Base-by-base conservation (phyloP, 73 alveolate genomes). In the Tetrahymena malaccensis region DNA sequence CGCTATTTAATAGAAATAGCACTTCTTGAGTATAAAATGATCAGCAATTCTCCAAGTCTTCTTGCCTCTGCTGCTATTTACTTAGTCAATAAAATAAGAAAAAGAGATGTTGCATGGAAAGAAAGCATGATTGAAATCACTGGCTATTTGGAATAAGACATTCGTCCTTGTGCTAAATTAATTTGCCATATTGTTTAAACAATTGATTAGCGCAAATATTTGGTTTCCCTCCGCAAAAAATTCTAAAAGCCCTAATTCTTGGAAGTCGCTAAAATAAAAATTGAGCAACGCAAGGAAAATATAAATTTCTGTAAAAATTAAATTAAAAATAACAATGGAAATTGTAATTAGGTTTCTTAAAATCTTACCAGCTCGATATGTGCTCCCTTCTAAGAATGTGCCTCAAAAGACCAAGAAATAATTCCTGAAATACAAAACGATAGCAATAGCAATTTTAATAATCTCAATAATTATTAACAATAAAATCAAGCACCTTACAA, bases 51-150 rank as follows among this genome's bases (percentile, higher is more conserved):
- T 85, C 70, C 85, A 50, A 95, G 94, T 85, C 94, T 95, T 25
- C 55, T 95, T 27, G 97, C 97, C n/a, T 70, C 95, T 34, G 97
- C 97, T 15, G 94, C 97, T 6, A 95, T 95, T 4, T 95, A 95
- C 56, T 89, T 95, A 93, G 97, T 95, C 34, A 93, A 95, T 95
- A 95, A 95, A 85, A 95, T 95, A 4, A 85, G 97, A 89, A 95
- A 94, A 84, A 57, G 93, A 43, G 95, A 85, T 55, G 89, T 94
- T 13, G 93, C 97, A 33, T 95, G 97, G 97, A 85, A 70, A 43
- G 43, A 43, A 85, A 95, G 94, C 4, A 70, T 35, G 83, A 95
- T 95, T 56, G 95, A 84, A 34, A 95, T 95, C 19, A 95, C 97
- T 43, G 97, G 97, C 5, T 95, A 85, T 83, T 43, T 37, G 35